Evolutionary conservation across 306 rosid genomes (phyloP).

Genomic region (Alnus rubra): DNA sequence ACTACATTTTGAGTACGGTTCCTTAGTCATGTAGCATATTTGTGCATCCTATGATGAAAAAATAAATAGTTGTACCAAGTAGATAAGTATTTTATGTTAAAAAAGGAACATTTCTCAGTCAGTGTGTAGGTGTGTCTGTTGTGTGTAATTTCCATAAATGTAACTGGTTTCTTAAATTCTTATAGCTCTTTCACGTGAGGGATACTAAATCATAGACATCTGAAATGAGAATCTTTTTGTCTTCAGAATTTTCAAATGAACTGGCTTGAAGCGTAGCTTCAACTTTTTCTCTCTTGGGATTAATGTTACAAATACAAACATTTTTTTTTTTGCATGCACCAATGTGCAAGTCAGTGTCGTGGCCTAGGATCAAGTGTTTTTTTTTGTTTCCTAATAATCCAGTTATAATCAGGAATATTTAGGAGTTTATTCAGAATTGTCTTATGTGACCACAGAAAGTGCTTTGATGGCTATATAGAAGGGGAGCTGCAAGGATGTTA

Average conservation of each 20-base stretch:
- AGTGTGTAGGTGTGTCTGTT: no score
- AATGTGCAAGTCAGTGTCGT: not conserved
- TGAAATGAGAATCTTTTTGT: not conserved
- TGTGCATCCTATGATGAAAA: not conserved
- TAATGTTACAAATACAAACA: no score
- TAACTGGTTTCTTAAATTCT: no score
- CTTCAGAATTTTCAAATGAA: not conserved
- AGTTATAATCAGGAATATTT: not conserved
- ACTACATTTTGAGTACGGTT: not conserved
- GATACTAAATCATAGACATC: not conserved
- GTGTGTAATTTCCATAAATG: no score
- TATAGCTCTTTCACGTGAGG: no score
- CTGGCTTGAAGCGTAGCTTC: not conserved
- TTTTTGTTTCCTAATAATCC: not conserved
- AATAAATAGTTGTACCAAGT: not conserved
- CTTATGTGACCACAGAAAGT: not conserved
- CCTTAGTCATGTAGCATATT: not conserved
- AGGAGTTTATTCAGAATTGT: not conserved
- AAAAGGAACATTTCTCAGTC: no score
- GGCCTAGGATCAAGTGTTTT: not conserved
- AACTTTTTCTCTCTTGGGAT: not conserved
- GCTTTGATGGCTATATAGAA: no score
- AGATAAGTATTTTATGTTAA: no score
- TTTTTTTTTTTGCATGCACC: no score
- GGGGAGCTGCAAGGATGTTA: no score